These are phyloP conservation scores for Ailanthus altissimus DNA, from an alignment of 345 rosid species.

Conservation along the genomic window DNA sequence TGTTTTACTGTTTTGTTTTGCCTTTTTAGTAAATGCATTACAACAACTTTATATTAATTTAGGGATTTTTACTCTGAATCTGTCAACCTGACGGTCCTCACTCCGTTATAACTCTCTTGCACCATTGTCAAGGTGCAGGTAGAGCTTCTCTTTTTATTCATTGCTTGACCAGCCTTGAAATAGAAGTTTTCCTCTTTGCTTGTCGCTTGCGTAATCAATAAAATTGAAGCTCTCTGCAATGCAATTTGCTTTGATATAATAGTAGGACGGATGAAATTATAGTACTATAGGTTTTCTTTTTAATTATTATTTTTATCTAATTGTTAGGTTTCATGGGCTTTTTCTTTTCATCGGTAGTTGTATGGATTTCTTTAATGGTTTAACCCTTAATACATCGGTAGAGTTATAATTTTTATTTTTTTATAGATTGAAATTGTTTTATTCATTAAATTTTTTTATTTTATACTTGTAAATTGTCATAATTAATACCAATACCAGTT, in stretches of 20 bases:
- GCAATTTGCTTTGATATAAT: conserved; percentile 7
- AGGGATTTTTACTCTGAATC: not conserved
- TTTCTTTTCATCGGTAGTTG: no score
- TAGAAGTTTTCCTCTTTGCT: not conserved
- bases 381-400: no score
- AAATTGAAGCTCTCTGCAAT: not conserved
- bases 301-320: no score
- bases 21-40: not conserved
- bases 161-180: not conserved
- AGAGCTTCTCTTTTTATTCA: conserved; percentile 6
- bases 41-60: not conserved
- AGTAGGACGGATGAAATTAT: no score
- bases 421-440: no score
- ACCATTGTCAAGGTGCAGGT: not conserved
- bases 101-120: not conserved
- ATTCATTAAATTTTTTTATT: no score
- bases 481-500: no score
- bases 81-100: not conserved
- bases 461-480: no score
- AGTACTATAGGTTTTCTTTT: no score
- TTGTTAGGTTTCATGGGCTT: no score
- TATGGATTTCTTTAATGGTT: no score
- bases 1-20: not conserved
- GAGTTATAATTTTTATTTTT: no score
- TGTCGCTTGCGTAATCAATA: conserved; percentile 7